phyloP scores from a whole-genome alignment of 2,329 filamentous ascomycete species.

The Rutstroemia sydowiana region DNA sequence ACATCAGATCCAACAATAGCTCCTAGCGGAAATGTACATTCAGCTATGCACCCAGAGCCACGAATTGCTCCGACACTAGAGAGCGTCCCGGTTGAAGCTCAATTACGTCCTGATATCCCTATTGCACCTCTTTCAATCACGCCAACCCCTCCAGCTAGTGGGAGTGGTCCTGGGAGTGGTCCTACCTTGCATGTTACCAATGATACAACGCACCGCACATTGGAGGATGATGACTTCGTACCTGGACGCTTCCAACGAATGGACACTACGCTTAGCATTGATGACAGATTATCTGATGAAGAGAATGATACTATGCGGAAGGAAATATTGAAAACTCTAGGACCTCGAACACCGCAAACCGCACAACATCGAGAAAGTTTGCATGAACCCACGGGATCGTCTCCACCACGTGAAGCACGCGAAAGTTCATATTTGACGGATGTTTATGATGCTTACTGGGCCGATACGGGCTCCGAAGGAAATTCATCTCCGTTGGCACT shows the following conservation, averaged over 20 bases:
- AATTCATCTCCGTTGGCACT: background rate
- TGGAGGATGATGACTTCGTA: background rate
- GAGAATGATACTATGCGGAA: slow-evolving; percentile 66
- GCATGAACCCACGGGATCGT: background rate
- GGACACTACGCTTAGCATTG: slow-evolving; percentile 18
- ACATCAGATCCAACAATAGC: slow-evolving; percentile 21
- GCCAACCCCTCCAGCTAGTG: slow-evolving; percentile 39
- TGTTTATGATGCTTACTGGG: slow-evolving; percentile 64
- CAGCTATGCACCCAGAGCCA: slow-evolving; percentile 20
- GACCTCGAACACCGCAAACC: slow-evolving; percentile 36
- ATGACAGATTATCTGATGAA: slow-evolving; percentile 32
- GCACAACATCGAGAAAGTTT: slow-evolving; percentile 9
- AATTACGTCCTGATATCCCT: slow-evolving; percentile 19
- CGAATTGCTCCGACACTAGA: slow-evolving; percentile 19
- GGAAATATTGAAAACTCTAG: slow-evolving; percentile 67
- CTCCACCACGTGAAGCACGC: slow-evolving; percentile 26
- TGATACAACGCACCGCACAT: too few species aligned
- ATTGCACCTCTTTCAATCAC: slow-evolving; percentile 29
- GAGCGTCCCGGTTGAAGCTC: slow-evolving; percentile 17
- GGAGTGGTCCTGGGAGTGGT: too few species aligned
- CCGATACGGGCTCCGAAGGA: slow-evolving; percentile 37
- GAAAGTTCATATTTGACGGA: slow-evolving; percentile 58
- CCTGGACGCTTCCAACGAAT: slow-evolving; percentile 6
- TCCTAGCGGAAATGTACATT: slow-evolving; percentile 21
- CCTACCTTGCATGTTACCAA: slow-evolving; percentile 17